Percentiles rank a stretch among this genome's conserved stretches.
Conservation (phyloP, 306 rosid species). For the Astragalus glycyphyllos region DNA sequence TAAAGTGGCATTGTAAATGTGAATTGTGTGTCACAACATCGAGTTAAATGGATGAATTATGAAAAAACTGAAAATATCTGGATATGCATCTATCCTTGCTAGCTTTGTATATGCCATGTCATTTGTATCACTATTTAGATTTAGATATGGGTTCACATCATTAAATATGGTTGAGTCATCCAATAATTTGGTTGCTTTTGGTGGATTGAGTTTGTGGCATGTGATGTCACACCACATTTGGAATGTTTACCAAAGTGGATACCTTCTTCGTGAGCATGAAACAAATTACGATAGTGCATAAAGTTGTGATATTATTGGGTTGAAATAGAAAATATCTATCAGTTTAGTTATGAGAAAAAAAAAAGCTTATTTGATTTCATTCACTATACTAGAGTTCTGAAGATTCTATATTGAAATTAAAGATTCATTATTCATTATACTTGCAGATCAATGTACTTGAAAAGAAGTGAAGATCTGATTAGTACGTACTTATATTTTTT, state of each 20-base stretch:
- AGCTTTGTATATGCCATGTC: conserved; percentile 1
- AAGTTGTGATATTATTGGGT: conserved; percentile 29
- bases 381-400: conserved; percentile 24
- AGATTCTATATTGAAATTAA: conserved; percentile 8
- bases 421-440: conserved; percentile 34
- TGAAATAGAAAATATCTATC: no score
- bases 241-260: conserved; percentile 26
- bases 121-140: neutral
- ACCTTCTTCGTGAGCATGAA: conserved; percentile 24
- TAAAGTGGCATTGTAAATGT: conserved; percentile 1
- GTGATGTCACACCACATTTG: conserved; percentile 20
- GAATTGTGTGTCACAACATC: neutral
- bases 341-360: neutral
- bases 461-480: conserved; percentile 21
- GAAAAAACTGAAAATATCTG: neutral
- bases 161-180: conserved; percentile 1
- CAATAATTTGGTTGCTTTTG: neutral
- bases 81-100: conserved; percentile 23
- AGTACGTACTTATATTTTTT: neutral
- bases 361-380: conserved; percentile 29
- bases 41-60: conserved; percentile 2
- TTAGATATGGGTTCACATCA: no score
- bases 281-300: conserved; percentile 32
- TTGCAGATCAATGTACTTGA: conserved; percentile 8
- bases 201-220: conserved; percentile 31